These are phyloP conservation scores for Wickerhamomyces alni DNA, from an alignment of 805 yeast species.

Conservation along the genomic window DNA sequence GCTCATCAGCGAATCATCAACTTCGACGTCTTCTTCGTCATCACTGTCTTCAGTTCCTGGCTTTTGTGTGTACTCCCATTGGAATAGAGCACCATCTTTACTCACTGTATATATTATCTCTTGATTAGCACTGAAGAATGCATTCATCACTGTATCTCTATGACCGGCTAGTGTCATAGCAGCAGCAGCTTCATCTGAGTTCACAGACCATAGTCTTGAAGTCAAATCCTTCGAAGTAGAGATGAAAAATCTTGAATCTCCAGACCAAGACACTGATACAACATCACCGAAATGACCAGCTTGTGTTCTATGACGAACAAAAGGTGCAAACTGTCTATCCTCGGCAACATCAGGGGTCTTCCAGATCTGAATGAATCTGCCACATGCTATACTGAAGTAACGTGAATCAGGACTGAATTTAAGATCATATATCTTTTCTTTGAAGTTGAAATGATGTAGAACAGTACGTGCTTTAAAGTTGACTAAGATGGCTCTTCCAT, in stretches of 20 bases:
- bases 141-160: slow-evolving; percentile 78
- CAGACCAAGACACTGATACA: slow-evolving; percentile 78
- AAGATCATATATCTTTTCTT: slow-evolving; percentile 65
- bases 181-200: slow-evolving; percentile 63
- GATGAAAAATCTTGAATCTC: slow-evolving; percentile 81
- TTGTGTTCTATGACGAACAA: slow-evolving; percentile 81
- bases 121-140: slow-evolving; percentile 84
- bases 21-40: slow-evolving; percentile 35
- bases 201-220: slow-evolving; percentile 73
- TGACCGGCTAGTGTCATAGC: slow-evolving; percentile 90
- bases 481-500: slow-evolving; percentile 89
- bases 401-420: slow-evolving; percentile 87
- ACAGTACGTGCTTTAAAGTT: slow-evolving; percentile 81
- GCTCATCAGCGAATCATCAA: slow-evolving; percentile 37
- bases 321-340: slow-evolving; percentile 94
- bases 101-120: slow-evolving; percentile 88
- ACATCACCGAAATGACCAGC: slow-evolving; percentile 91
- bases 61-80: slow-evolving; percentile 78
- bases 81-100: slow-evolving; percentile 90
- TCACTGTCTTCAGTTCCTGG: slow-evolving; percentile 42
- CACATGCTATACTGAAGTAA: slow-evolving; percentile 79
- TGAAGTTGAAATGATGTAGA: slow-evolving; percentile 90
- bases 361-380: slow-evolving; percentile 88
- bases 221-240: slow-evolving; percentile 89
- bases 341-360: slow-evolving; percentile 75